A percentile compares a stretch with the other conserved stretches of the same genome.
These are phyloP conservation scores for Helicostylum pulchrum DNA, from an alignment of 192 early-diverging fungal species.

Conservation along the genomic window DNA sequence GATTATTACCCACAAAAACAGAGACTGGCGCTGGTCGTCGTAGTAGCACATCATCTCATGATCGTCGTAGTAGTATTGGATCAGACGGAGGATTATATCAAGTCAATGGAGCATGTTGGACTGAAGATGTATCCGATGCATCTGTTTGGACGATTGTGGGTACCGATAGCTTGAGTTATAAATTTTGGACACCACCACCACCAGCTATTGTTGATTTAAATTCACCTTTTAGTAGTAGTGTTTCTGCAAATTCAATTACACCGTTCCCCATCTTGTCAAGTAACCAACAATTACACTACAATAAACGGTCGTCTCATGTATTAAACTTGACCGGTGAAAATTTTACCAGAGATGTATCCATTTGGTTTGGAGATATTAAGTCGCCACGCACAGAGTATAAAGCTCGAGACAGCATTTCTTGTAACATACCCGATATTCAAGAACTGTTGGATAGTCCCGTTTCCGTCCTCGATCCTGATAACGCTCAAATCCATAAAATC, in stretches of 20 bases:
- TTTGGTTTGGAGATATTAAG: slow-evolving; percentile 65
- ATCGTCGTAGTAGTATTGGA: slow-evolving; percentile 15
- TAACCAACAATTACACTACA: not conserved
- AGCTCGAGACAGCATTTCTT: slow-evolving; percentile 38
- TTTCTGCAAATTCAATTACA: not conserved
- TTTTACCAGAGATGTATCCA: slow-evolving; percentile 60
- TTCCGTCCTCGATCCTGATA: slow-evolving; percentile 2
- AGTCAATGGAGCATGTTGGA: slow-evolving; percentile 46
- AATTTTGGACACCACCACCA: slow-evolving; percentile 41
- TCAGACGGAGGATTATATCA: not conserved
- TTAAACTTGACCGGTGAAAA: slow-evolving; percentile 67
- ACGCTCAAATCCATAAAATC: slow-evolving; percentile 9
- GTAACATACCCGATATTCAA: slow-evolving; percentile 37
- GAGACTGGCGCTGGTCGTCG: slow-evolving; percentile 11
- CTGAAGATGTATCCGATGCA: slow-evolving; percentile 82
- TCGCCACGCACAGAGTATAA: slow-evolving; percentile 41
- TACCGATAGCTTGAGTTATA: slow-evolving; percentile 58
- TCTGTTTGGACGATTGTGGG: slow-evolving; percentile 94
- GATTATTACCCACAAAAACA: not conserved
- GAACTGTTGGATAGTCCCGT: slow-evolving; percentile 12
- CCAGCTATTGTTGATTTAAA: not conserved
- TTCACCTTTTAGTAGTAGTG: slow-evolving; percentile 4
- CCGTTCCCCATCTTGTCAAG: not conserved
- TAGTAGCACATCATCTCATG: not conserved
- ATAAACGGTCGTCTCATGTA: slow-evolving; percentile 14